phyloP scores from a whole-genome alignment of 2,329 filamentous ascomycete species.

The Alternaria infectoria region DNA sequence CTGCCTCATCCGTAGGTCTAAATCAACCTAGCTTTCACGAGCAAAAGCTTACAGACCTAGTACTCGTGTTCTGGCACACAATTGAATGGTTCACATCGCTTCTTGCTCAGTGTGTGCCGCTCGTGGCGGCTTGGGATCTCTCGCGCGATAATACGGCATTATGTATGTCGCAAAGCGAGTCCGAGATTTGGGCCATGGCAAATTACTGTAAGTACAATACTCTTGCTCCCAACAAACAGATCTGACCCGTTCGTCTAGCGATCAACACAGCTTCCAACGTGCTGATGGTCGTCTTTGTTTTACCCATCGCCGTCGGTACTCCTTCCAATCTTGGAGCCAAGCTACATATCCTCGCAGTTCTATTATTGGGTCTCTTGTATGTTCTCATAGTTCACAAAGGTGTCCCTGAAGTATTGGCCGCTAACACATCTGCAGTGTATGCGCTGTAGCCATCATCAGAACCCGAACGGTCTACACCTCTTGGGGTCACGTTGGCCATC shows the following conservation, averaged over 20 bases:
- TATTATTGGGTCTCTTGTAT: conserved; percentile 49
- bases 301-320: neutral
- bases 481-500: conserved; percentile 6
- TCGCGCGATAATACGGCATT: neutral
- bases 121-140: conserved; percentile 54
- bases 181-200: conserved; percentile 53
- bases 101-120: conserved; percentile 55
- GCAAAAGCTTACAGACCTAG: conserved; percentile 13
- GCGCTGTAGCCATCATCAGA: conserved; percentile 50
- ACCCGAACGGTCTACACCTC: conserved; percentile 13
- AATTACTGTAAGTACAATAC: conserved; percentile 46
- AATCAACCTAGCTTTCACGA: too few species aligned
- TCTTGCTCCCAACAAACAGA: neutral
- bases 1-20: conserved; percentile 49
- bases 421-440: conserved; percentile 46
- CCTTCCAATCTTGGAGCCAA: neutral
- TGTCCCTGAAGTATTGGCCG: neutral
- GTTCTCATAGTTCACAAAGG: conserved; percentile 41
- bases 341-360: conserved; percentile 39
- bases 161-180: conserved; percentile 46
- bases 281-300: conserved; percentile 34
- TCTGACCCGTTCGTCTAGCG: neutral
- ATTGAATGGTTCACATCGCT: conserved; percentile 52
- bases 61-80: conserved; percentile 41
- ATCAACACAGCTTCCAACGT: conserved; percentile 35